Evolutionary conservation across 495 filamentous ascomycete species (phyloP).

Genomic region (Penicillium desertorum): DNA sequence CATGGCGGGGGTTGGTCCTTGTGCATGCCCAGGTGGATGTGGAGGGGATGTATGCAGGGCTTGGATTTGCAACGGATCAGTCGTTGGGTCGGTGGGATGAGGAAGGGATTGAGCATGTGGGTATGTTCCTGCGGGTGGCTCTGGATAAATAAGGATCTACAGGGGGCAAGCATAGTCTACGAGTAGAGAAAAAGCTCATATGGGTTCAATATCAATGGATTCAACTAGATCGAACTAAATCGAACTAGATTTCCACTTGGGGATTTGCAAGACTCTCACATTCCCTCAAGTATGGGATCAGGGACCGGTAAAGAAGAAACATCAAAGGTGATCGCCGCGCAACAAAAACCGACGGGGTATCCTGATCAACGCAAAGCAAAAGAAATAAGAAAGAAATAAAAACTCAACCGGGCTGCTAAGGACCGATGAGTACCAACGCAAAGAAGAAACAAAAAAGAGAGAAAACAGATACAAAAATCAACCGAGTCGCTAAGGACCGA

Average conservation of each 20-base stretch:
- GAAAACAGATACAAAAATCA: constrained; percentile 9
- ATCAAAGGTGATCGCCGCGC: constrained; percentile 25
- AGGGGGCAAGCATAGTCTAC: background rate
- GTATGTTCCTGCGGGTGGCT: constrained; percentile 61
- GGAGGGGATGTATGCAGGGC: constrained; percentile 56
- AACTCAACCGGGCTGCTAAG: constrained; percentile 20
- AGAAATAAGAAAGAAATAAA: constrained; percentile 8
- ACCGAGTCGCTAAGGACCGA: constrained; percentile 17
- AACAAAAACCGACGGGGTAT: constrained; percentile 40
- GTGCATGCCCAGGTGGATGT: constrained; percentile 71
- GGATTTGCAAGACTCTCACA: background rate
- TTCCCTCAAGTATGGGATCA: constrained; percentile 18
- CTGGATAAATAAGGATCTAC: constrained; percentile 14
- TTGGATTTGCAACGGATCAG: constrained; percentile 71
- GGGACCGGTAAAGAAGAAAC: constrained; percentile 20
- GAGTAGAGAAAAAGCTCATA: background rate
- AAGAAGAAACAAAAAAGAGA: constrained; percentile 10
- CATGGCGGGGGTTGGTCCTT: constrained; percentile 69
- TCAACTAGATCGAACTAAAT: constrained; percentile 9
- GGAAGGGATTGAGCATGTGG: constrained; percentile 82
- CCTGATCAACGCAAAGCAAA: constrained; percentile 31
- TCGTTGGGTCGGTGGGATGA: constrained; percentile 75
- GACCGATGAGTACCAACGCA: constrained; percentile 18
- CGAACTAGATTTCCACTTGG: constrained; percentile 9
- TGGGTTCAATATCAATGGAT: constrained; percentile 6